A percentile compares a stretch with the other conserved stretches of the same genome.
phyloP scores from a whole-genome alignment of 768 basidiomycete genomes.

The Agrocybe praecox region DNA sequence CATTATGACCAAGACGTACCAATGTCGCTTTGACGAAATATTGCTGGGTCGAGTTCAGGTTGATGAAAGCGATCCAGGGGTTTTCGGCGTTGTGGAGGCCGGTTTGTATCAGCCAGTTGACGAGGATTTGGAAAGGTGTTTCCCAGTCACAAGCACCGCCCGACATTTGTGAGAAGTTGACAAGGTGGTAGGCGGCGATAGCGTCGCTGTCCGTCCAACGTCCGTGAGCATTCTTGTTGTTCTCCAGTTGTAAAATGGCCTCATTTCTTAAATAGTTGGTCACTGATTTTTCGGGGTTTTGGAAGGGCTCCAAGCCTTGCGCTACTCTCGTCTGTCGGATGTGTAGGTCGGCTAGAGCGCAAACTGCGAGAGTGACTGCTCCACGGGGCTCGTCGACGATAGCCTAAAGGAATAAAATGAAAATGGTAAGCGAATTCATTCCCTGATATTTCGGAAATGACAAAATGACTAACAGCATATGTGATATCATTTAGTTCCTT shows the following conservation, averaged over 20 bases:
- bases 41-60: conserved; percentile 54
- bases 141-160: conserved; percentile 74
- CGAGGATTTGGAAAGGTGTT: conserved; percentile 66
- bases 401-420: conserved; percentile 36
- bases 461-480: conserved; percentile 53
- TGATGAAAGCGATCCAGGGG: conserved; percentile 58
- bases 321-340: conserved; percentile 61
- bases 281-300: conserved; percentile 56
- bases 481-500: conserved; percentile 65
- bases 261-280: conserved; percentile 69
- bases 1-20: conserved; percentile 46
- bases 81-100: conserved; percentile 66
- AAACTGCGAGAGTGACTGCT: conserved; percentile 71
- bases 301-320: conserved; percentile 60
- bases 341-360: conserved; percentile 76
- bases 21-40: conserved; percentile 71
- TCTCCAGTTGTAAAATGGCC: conserved; percentile 63
- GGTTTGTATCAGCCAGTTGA: conserved; percentile 75
- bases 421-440: no score
- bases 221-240: conserved; percentile 54
- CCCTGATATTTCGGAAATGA: neutral
- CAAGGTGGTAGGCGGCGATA: conserved; percentile 76
- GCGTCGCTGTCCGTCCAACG: conserved; percentile 69
- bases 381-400: conserved; percentile 70
- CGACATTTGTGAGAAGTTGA: conserved; percentile 72